A percentile compares a stretch with the other conserved stretches of the same genome.
These are phyloP conservation scores for Phytophthora agathidicida DNA, from an alignment of 352 stramenopile genomes.

Conservation along the genomic window DNA sequence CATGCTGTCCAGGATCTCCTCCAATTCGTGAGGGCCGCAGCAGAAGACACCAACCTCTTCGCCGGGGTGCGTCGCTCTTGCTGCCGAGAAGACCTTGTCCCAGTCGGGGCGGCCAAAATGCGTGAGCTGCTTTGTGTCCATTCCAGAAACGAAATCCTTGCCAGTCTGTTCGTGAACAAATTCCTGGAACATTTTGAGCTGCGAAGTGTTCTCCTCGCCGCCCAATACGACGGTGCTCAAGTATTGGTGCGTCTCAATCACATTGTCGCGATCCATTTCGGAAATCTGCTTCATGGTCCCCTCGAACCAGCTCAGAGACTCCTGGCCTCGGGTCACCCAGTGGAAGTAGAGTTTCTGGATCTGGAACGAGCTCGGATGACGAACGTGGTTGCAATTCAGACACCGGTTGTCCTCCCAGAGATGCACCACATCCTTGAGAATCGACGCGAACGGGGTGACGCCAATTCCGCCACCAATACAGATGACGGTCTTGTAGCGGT, in stretches of 20 bases:
- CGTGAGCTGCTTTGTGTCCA: slow-evolving; percentile 72
- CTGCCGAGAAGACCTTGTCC: slow-evolving; percentile 65
- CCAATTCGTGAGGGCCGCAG: slow-evolving; percentile 71
- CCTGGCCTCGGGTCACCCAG: slow-evolving; percentile 74
- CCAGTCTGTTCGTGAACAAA: slow-evolving; percentile 74
- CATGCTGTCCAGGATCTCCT: slow-evolving; percentile 63
- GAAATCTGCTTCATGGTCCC: slow-evolving; percentile 83
- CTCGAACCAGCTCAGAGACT: slow-evolving; percentile 79
- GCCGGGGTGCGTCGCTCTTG: slow-evolving; percentile 39
- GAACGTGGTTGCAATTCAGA: slow-evolving; percentile 62
- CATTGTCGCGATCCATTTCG: slow-evolving; percentile 66
- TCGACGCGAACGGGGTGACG: slow-evolving; percentile 80
- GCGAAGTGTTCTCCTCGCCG: slow-evolving; percentile 56
- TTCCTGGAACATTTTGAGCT: slow-evolving; percentile 79
- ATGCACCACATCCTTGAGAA: slow-evolving; percentile 72
- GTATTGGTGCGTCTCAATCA: slow-evolving; percentile 81
- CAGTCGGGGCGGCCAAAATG: slow-evolving; percentile 85
- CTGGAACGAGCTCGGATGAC: slow-evolving; percentile 64
- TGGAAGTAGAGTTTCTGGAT: slow-evolving; percentile 87
- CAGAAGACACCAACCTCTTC: slow-evolving; percentile 83
- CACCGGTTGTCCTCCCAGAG: slow-evolving; percentile 73
- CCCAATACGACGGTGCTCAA: slow-evolving; percentile 77
- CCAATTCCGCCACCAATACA: slow-evolving; percentile 76
- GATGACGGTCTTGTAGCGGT: slow-evolving; percentile 68
- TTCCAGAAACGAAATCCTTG: slow-evolving; percentile 75